phyloP scores from a whole-genome alignment of 1,139 yeast species.

The Hyphopichia wangnamkhiaoensis region DNA sequence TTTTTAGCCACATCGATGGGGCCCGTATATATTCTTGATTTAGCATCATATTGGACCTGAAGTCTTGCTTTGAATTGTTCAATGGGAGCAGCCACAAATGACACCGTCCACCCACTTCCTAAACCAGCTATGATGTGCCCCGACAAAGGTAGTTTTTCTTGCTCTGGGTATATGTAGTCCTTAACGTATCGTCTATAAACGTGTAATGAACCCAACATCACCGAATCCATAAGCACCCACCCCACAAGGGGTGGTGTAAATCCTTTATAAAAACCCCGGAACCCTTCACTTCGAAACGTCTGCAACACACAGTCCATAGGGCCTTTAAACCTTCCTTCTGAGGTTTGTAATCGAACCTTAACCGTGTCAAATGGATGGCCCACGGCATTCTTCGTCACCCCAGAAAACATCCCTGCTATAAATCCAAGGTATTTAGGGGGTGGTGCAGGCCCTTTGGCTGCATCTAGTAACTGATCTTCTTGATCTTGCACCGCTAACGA shows the following conservation, averaged over 20 bases:
- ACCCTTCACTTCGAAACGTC: constrained; percentile 73
- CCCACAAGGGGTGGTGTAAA: constrained; percentile 92
- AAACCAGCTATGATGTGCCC: constrained; percentile 76
- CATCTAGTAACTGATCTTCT: constrained; percentile 24
- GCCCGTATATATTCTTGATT: constrained; percentile 66
- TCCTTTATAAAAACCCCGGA: constrained; percentile 79
- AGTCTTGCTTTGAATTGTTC: constrained; percentile 87
- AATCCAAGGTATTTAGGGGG: constrained; percentile 72
- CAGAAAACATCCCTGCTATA: constrained; percentile 85
- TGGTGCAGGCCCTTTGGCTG: constrained; percentile 16
- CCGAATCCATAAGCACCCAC: constrained; percentile 92
- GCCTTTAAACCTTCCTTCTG: constrained; percentile 71
- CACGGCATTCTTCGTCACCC: constrained; percentile 81
- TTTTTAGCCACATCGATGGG: constrained; percentile 72
- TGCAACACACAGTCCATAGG: constrained; percentile 79
- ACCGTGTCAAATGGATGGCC: constrained; percentile 95
- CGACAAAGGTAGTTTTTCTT: constrained; percentile 62
- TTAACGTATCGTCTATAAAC: constrained; percentile 69
- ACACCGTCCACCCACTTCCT: constrained; percentile 91
- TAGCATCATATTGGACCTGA: constrained; percentile 86
- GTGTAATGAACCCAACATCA: constrained; percentile 83
- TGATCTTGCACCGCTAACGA: constrained; percentile 30
- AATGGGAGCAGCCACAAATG: constrained; percentile 91
- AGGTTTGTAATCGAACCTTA: constrained; percentile 85
- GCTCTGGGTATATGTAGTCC: constrained; percentile 59